Evolutionary conservation across 495 filamentous ascomycete species (phyloP).

Genomic region (Podospora comata): DNA sequence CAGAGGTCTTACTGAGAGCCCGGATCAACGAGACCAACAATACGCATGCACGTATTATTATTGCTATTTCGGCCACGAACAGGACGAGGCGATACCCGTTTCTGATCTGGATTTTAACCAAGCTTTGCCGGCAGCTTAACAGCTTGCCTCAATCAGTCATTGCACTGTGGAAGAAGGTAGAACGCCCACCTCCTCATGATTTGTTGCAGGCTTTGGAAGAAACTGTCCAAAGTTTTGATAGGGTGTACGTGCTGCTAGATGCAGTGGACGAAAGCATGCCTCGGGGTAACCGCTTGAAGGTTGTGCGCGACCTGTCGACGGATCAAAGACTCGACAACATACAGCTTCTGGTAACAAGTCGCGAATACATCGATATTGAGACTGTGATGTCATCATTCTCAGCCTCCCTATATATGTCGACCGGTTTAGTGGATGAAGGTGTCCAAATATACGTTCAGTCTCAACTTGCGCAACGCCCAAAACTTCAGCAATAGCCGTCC

Average conservation of each 20-base stretch:
- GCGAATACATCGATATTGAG: constrained; percentile 44
- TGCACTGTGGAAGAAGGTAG: no score
- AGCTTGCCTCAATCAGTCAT: constrained; percentile 14
- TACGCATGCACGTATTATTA: constrained; percentile 38
- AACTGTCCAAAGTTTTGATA: constrained; percentile 6
- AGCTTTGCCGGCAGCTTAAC: constrained; percentile 33
- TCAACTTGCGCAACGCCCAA: no score
- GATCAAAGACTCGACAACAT: constrained; percentile 35
- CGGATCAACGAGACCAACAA: constrained; percentile 18
- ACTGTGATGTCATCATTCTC: constrained; percentile 16
- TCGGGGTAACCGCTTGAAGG: constrained; percentile 20
- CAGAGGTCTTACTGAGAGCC: no score
- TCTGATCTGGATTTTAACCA: constrained; percentile 28
- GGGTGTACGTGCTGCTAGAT: constrained; percentile 34
- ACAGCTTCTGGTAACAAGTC: constrained; percentile 41
- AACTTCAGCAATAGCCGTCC: no score
- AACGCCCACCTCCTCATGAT: no score
- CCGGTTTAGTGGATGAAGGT: constrained; percentile 10
- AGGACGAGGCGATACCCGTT: constrained; percentile 33
- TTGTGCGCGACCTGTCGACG: constrained; percentile 28
- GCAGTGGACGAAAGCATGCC: constrained; percentile 37
- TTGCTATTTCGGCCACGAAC: constrained; percentile 36
- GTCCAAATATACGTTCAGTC: constrained; percentile 2
- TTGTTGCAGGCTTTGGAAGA: not conserved
- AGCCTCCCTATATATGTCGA: constrained; percentile 18